These are phyloP conservation scores for Sporothrix mexicana DNA, from an alignment of 2,329 filamentous ascomycete species.

Conservation along the genomic window DNA sequence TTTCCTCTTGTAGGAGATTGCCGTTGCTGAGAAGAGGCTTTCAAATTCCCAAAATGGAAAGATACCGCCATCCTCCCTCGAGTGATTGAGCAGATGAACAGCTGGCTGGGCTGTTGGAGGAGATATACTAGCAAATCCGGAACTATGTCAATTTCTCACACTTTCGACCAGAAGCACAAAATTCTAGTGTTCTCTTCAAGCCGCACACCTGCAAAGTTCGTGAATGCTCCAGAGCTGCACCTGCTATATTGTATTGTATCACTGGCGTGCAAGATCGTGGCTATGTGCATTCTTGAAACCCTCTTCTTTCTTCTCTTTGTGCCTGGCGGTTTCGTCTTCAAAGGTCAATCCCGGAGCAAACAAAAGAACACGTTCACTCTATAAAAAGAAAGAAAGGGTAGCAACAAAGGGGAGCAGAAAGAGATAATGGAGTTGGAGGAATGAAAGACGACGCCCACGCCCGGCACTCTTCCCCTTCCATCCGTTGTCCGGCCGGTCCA, in stretches of 20 bases:
- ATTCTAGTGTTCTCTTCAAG: no score
- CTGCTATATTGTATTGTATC: no score
- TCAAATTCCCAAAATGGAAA: background rate
- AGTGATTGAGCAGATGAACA: background rate
- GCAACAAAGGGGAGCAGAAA: background rate
- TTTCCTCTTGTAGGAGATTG: background rate
- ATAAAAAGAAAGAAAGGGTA: slow-evolving; percentile 8
- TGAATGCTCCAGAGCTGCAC: no score
- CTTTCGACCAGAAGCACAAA: no score
- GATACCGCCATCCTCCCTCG: background rate
- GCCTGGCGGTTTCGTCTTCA: background rate
- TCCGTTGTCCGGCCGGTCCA: slow-evolving; percentile 5
- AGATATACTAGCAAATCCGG: no score
- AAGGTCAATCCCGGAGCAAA: background rate
- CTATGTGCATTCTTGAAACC: background rate
- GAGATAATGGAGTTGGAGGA: background rate
- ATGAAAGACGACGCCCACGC: background rate
- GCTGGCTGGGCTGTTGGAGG: no score
- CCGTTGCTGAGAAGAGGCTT: background rate
- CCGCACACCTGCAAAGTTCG: no score
- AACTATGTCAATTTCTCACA: no score
- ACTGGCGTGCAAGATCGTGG: no score
- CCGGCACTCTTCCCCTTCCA: background rate
- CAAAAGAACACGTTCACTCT: background rate
- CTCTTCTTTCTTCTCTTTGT: background rate